Evolutionary conservation across 2,329 filamentous ascomycete species (phyloP).

Genomic region (Fusarium oxysporum): DNA sequence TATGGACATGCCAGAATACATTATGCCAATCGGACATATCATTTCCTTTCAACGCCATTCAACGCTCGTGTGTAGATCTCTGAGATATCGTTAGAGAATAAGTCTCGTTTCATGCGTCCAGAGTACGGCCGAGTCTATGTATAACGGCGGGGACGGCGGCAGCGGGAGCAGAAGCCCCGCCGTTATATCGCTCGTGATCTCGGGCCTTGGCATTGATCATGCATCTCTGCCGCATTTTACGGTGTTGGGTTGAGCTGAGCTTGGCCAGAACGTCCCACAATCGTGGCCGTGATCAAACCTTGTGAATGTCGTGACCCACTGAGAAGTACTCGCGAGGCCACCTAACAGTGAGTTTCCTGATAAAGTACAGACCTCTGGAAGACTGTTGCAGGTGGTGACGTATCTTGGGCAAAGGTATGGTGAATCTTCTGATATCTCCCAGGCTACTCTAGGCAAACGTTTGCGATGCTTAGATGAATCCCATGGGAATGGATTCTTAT

Average conservation of each 20-base stretch:
- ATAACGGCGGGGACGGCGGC: neutral
- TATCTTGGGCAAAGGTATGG: neutral
- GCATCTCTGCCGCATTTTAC: constrained; percentile 5
- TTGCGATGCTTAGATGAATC: constrained; percentile 1
- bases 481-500: neutral
- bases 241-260: neutral
- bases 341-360: neutral
- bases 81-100: neutral
- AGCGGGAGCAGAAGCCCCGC: constrained; percentile 23
- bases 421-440: neutral
- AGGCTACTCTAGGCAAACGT: neutral
- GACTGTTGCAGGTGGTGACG: neutral
- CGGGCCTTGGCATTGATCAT: neutral
- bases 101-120: neutral
- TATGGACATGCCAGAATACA: neutral
- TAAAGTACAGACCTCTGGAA: neutral
- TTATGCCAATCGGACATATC: neutral
- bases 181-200: constrained; percentile 22
- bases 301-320: neutral
- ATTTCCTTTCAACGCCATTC: neutral
- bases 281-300: neutral
- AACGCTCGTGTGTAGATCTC: neutral
- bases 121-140: constrained; percentile 7
- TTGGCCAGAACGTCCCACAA: constrained; percentile 5
- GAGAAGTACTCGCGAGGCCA: neutral